A percentile compares a stretch with the other conserved stretches of the same genome.
These are phyloP conservation scores for Beta corolliflora DNA, from an alignment of 179 eudicot genomes.

Conservation along the genomic window DNA sequence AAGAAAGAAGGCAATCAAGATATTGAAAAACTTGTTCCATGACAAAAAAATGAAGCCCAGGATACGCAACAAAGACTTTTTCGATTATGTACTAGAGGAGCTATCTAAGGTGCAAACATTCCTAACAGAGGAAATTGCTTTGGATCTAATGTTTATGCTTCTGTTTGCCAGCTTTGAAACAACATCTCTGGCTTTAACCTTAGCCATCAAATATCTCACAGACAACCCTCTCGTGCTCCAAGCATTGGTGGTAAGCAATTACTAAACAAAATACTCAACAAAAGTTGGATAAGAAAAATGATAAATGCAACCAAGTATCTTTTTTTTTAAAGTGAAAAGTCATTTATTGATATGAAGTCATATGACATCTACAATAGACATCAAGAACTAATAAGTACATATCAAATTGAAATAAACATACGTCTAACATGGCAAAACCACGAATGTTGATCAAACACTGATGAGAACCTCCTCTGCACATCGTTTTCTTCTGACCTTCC, in stretches of 20 bases:
- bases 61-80: conserved; percentile 64
- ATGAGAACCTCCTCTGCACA: no score
- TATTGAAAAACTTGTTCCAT: conserved; percentile 70
- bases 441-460: no score
- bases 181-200: conserved; percentile 78
- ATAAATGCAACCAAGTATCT: no score
- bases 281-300: no score
- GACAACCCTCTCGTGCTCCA: conserved; percentile 72
- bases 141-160: conserved; percentile 90
- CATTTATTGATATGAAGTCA: no score
- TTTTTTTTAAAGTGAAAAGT: no score
- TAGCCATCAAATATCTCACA: conserved; percentile 68
- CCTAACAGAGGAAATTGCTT: conserved; percentile 81
- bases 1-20: conserved; percentile 81
- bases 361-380: no score
- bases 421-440: no score
- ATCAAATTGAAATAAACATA: no score
- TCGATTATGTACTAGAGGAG: conserved; percentile 78
- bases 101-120: conserved; percentile 58
- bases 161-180: conserved; percentile 97
- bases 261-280: no score
- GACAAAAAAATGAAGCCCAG: conserved; percentile 69
- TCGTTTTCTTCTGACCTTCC: no score
- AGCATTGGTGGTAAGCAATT: conserved; percentile 52
- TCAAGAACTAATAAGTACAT: no score